Evolutionary conservation across 805 yeast genomes (phyloP), one percentile per base, ranked within the genome.

Genomic region (Schizosaccharomyces cryophilus): DNA sequence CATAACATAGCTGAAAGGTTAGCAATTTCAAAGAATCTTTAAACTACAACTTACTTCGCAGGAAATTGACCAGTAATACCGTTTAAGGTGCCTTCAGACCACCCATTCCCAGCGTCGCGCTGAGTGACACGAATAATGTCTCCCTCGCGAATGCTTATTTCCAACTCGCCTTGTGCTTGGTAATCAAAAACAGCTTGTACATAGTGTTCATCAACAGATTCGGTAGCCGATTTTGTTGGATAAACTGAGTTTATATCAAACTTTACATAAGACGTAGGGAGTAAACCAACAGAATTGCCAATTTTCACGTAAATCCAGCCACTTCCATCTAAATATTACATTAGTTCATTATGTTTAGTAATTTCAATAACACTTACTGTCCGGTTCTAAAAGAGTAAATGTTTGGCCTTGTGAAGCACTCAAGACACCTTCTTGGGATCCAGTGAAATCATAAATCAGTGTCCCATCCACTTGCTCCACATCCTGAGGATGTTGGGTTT

Each of bases 261-360:
- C 64, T 82, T 81, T 5, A 89, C 70, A 68, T 90, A 90, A 0
- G 85, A 72, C 0, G 94, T 81, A 1, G 98, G 98, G 3, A 89
- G 96, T 48, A 89, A 74, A 0, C 98, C 98, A 54, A 72, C 73
- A 9, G 70, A 69, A 0, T 80, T 80, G 4, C 78, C 77, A 26
- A 69, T 67, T n/a, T 75, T 74, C 9, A 88, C 80, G 65, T 73
- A 72, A 1, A 95, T 84, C 98, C 98, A 90, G 0, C 98, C 98
- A 19, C 87, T 81, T 0, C 96, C 96, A 64, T 86, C 89, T 51
- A 24, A 51, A 19, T 9, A 29, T 4, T 45, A 13, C 26, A 45
- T 45, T 45, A 45, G 51, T 6, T 19, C 13, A 24, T n/a, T 1
- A 13, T 13, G 21, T 45, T 2, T 45, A 19, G 17, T 19, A 1